Percentiles rank a stretch among this genome's conserved stretches.
Evolutionary conservation across 2,329 filamentous ascomycete genomes (phyloP).

Genomic region (Claviceps sp.): DNA sequence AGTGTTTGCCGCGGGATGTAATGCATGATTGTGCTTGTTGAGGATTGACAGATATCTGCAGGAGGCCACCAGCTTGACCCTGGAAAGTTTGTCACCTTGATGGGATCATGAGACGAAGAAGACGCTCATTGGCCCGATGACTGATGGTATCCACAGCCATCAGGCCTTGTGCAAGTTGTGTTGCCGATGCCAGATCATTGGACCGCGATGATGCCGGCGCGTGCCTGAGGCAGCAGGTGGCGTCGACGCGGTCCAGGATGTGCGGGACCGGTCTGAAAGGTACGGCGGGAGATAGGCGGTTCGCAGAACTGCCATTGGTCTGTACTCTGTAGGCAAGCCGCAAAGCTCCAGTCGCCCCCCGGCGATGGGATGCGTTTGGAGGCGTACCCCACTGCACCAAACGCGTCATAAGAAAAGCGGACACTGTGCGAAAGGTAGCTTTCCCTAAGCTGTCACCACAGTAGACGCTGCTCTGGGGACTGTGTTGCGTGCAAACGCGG

Average conservation of each 20-base stretch:
- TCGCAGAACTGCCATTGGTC: background rate
- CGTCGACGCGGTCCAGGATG: constrained; percentile 9
- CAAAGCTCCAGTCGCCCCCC: background rate
- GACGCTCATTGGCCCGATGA: constrained; percentile 1
- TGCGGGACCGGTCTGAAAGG: constrained; percentile 15
- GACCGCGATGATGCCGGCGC: constrained; percentile 3
- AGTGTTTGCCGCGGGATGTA: no score
- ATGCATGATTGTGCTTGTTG: no score
- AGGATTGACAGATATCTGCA: background rate
- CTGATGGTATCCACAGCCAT: background rate
- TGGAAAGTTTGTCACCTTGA: background rate
- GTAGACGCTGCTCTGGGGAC: background rate
- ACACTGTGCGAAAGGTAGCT: background rate
- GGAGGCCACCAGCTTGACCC: background rate
- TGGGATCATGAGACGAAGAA: constrained; percentile 3
- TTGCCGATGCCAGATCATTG: constrained; percentile 4
- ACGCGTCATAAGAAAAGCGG: background rate
- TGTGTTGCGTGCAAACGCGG: background rate
- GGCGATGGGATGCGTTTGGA: background rate
- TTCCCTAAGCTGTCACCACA: background rate
- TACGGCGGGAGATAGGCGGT: constrained; percentile 10
- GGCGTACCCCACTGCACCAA: no score
- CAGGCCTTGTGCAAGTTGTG: constrained; percentile 2
- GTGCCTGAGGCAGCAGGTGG: constrained; percentile 18
- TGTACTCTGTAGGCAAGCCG: no score